Evolutionary conservation across 2,329 filamentous ascomycete genomes (phyloP).

Genomic region (Beauveria sp.): DNA sequence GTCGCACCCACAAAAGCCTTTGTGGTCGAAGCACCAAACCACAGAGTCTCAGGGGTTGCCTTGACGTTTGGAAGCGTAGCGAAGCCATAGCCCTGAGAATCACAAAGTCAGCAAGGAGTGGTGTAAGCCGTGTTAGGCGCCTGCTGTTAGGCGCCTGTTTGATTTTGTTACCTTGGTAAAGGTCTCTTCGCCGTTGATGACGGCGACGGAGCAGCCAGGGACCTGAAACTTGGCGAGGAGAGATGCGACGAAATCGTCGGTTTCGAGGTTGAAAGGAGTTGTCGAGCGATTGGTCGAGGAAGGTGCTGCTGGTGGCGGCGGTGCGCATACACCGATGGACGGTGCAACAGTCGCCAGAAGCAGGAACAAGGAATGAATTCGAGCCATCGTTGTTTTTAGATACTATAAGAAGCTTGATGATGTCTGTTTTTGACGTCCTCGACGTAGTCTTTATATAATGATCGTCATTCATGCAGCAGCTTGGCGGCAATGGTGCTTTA

Average conservation of each 20-base stretch:
- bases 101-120: background rate
- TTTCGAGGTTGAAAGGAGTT: background rate
- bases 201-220: conserved; percentile 39
- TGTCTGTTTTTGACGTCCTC: background rate
- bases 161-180: conserved; percentile 26
- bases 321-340: background rate
- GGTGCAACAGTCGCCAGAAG: background rate
- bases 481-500: background rate
- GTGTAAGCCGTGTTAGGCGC: background rate
- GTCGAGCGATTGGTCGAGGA: background rate
- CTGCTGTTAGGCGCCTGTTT: no score
- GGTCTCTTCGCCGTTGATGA: conserved; percentile 36
- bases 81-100: background rate
- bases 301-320: background rate
- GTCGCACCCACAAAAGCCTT: conserved; percentile 43
- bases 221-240: conserved; percentile 32
- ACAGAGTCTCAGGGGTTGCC: conserved; percentile 36
- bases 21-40: conserved; percentile 42
- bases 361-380: background rate
- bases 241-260: conserved; percentile 6
- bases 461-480: background rate
- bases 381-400: background rate
- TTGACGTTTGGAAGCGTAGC: conserved; percentile 25
- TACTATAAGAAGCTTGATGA: background rate
- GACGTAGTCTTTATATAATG: background rate